A percentile compares a stretch with the other conserved stretches of the same genome.
These are phyloP conservation scores for Fusarium nisikadoi DNA, from an alignment of 2,329 filamentous ascomycete genomes.

Conservation along the genomic window DNA sequence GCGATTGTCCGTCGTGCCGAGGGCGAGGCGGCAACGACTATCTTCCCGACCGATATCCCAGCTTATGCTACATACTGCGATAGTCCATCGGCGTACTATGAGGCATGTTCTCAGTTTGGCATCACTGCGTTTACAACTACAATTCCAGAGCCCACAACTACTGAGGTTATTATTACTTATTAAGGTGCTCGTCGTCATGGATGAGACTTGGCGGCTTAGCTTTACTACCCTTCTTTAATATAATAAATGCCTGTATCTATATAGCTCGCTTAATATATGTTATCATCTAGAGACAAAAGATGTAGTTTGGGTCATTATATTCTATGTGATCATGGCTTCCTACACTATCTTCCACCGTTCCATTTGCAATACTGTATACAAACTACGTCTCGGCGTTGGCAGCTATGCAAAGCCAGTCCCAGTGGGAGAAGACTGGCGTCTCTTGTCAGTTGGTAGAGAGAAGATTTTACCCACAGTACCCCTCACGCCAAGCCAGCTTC, in stretches of 20 bases:
- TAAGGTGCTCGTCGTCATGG: too few species aligned
- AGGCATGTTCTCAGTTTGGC: neutral
- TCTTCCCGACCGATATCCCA: fast-evolving
- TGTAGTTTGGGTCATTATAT: too few species aligned
- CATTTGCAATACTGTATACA: too few species aligned
- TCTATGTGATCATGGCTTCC: too few species aligned
- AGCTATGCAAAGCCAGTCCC: neutral
- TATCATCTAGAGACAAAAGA: too few species aligned
- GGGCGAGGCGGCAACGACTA: neutral
- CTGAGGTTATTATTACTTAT: neutral
- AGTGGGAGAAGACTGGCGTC: fast-evolving
- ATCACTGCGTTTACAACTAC: neutral
- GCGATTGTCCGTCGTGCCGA: neutral
- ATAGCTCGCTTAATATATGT: too few species aligned
- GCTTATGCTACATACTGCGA: neutral
- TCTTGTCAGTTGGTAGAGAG: neutral
- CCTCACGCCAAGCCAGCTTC: neutral
- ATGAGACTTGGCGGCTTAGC: fast-evolving
- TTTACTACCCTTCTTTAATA: too few species aligned
- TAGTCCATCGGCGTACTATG: neutral
- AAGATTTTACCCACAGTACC: neutral
- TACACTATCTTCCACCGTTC: too few species aligned
- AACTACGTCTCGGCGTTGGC: neutral
- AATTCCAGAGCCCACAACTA: neutral
- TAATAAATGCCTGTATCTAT: too few species aligned